phyloP scores from a whole-genome alignment of 164 flowering plant species.

The Chloranthus sessilifolius region DNA sequence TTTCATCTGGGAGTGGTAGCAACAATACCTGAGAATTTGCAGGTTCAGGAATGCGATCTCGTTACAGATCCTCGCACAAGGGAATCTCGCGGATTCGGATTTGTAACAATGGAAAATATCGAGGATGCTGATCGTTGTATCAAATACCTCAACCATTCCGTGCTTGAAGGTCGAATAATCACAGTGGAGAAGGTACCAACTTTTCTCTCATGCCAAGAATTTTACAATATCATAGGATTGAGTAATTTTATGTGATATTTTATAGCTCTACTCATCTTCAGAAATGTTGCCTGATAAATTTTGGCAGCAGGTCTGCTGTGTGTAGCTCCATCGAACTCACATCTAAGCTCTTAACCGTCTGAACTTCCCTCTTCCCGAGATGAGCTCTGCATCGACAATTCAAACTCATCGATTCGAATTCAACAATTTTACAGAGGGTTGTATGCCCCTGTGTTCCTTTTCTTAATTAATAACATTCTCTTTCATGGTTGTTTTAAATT shows the following conservation, averaged over 20 bases:
- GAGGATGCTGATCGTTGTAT: constrained; percentile 61
- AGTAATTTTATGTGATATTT: constrained; percentile 4
- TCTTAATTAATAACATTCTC: constrained; percentile 21
- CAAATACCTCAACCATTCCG: constrained; percentile 55
- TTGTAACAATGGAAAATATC: constrained; percentile 57
- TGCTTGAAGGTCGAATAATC: constrained; percentile 62
- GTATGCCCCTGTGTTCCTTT: constrained; percentile 35
- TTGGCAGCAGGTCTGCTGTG: constrained; percentile 72
- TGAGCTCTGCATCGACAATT: constrained; percentile 57
- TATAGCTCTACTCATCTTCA: constrained; percentile 25
- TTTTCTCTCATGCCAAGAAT: background rate
- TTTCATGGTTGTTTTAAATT: constrained; percentile 14
- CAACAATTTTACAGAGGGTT: constrained; percentile 44
- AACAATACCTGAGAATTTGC: too few relatives aligned
- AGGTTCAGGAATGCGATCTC: constrained; percentile 59
- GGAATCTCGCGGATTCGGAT: constrained; percentile 73
- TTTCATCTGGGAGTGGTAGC: too few relatives aligned
- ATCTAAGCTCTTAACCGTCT: constrained; percentile 48
- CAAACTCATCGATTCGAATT: constrained; percentile 41
- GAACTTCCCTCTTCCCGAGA: constrained; percentile 37
- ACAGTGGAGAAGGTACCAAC: constrained; percentile 55
- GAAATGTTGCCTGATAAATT: constrained; percentile 47
- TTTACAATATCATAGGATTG: constrained; percentile 5
- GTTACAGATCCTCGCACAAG: constrained; percentile 59
- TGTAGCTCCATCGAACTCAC: constrained; percentile 61